These are phyloP conservation scores for Blastobotrys elegans DNA, from an alignment of 1,139 yeast genomes.

Conservation along the genomic window DNA sequence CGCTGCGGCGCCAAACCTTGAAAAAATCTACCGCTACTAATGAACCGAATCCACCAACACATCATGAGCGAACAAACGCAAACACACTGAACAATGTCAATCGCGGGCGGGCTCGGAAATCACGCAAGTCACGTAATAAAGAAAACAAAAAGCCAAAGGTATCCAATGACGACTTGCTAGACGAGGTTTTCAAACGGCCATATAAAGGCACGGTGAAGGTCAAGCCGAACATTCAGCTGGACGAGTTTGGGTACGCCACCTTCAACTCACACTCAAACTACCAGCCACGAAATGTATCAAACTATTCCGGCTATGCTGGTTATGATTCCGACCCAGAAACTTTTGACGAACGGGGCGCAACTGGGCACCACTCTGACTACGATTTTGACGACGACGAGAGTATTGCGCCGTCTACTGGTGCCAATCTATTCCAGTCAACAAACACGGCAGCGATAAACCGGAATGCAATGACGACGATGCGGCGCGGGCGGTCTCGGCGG, in stretches of 20 bases:
- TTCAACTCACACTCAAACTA: background rate
- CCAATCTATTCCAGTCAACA: constrained; percentile 3
- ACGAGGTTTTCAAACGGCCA: constrained; percentile 30
- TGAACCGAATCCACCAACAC: background rate
- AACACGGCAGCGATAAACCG: background rate
- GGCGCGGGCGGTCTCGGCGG: constrained; percentile 6
- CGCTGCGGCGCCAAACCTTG: constrained; percentile 13
- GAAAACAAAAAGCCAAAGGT: constrained; percentile 19
- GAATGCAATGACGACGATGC: background rate
- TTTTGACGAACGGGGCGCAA: background rate
- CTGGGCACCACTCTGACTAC: constrained; percentile 16
- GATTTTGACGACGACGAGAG: constrained; percentile 15
- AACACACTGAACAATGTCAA: background rate
- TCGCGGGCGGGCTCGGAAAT: background rate
- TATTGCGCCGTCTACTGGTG: constrained; percentile 8
- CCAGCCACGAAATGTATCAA: background rate
- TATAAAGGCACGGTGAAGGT: constrained; percentile 27
- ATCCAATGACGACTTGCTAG: constrained; percentile 29
- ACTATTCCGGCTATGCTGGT: background rate
- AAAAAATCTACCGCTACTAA: background rate
- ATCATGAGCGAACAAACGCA: background rate
- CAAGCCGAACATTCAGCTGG: constrained; percentile 13
- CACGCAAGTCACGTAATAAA: constrained; percentile 2
- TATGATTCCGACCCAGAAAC: constrained; percentile 7
- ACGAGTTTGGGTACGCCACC: constrained; percentile 5